Conservation (phyloP, 192 early-diverging fungal genomes). For the Coemansia nantahalensis region DNA sequence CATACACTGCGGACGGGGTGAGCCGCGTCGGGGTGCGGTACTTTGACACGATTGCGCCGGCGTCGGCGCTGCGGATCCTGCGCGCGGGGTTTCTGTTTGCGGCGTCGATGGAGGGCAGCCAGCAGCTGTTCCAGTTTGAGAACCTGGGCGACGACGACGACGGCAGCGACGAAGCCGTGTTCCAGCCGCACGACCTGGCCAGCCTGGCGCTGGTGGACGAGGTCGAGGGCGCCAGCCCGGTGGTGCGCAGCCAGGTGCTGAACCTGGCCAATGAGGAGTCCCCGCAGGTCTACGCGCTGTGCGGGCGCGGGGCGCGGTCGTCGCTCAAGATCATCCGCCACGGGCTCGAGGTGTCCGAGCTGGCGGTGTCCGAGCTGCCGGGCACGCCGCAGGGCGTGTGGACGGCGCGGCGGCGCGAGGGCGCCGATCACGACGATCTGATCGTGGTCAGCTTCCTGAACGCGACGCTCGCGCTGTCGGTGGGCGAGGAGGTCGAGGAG, state of each 20-base stretch:
- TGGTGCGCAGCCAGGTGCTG: constrained; percentile 81
- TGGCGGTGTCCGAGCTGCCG: constrained; percentile 90
- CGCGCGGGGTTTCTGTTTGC: constrained; percentile 94
- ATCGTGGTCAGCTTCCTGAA: constrained; percentile 93
- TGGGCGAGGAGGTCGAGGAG: constrained; percentile 93
- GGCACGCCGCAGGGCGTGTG: constrained; percentile 93
- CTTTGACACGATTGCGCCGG: constrained; percentile 91
- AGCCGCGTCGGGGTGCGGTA: constrained; percentile 83
- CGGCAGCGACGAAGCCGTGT: constrained; percentile 3
- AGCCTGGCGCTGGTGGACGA: constrained; percentile 93
- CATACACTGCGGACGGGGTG: constrained; percentile 62
- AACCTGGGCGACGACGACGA: constrained; percentile 90
- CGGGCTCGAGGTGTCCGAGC: constrained; percentile 88
- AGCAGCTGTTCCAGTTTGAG: constrained; percentile 92
- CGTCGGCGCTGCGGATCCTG: constrained; percentile 76
- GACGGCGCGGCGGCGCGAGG: constrained; percentile 53
- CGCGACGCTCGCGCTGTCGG: constrained; percentile 87
- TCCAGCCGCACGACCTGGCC: constrained; percentile 72
- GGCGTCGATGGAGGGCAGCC: constrained; percentile 80
- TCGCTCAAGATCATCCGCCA: constrained; percentile 88
- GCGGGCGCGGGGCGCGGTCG: constrained; percentile 77
- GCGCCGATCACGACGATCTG: constrained; percentile 70
- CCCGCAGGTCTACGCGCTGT: constrained; percentile 90
- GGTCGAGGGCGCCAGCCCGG: constrained; percentile 74
- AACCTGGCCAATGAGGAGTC: constrained; percentile 90